phyloP scores from a whole-genome alignment of 148 eudicot genomes.

The Vaccinium vitisidaea region DNA sequence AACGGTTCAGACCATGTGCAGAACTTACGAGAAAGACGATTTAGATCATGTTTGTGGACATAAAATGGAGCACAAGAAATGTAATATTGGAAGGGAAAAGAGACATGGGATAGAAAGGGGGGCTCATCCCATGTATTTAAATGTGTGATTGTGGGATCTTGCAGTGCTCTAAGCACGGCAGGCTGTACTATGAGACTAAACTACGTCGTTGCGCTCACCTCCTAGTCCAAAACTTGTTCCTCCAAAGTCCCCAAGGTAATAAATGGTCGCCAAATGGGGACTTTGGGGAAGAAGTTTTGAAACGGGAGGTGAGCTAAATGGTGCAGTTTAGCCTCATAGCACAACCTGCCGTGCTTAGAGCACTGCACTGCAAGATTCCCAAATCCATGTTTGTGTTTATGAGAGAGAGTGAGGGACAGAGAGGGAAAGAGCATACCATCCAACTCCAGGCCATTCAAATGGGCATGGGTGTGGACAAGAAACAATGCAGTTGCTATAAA shows the following conservation, averaged over 20 bases:
- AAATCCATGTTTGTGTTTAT: background rate
- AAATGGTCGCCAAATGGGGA: no score
- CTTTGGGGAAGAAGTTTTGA: no score
- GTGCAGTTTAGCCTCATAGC: no score
- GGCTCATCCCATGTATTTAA: background rate
- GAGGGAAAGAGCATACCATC: slow-evolving; percentile 7
- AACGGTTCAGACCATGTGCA: background rate
- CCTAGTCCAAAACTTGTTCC: no score
- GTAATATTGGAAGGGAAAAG: background rate
- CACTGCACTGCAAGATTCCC: no score
- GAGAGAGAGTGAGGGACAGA: background rate
- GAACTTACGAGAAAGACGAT: background rate
- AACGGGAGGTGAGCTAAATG: no score
- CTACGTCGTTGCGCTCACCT: no score
- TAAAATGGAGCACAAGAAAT: background rate
- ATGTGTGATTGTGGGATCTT: background rate
- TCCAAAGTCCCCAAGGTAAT: no score
- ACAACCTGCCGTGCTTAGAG: no score
- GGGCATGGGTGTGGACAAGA: background rate
- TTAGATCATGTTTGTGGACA: background rate
- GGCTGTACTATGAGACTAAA: no score
- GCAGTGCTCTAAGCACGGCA: no score
- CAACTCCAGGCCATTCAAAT: background rate
- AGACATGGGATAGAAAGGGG: background rate
- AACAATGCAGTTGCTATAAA: background rate